These are phyloP conservation scores for Geosmithia morbida DNA, from an alignment of 2,329 filamentous ascomycete species.

Conservation along the genomic window DNA sequence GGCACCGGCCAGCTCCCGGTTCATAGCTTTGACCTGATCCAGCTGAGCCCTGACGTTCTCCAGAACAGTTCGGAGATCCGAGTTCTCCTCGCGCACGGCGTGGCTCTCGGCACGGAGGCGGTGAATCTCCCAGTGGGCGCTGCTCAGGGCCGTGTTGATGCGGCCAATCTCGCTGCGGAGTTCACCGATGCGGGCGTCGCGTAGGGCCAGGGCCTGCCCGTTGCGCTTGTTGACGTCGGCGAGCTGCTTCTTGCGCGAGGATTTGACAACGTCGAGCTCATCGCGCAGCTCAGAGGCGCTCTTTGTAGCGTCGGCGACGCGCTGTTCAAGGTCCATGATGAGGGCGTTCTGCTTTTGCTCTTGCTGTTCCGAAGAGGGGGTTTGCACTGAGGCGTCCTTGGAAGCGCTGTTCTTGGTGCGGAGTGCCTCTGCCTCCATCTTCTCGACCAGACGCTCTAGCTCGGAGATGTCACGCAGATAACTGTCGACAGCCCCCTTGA, in stretches of 20 bases:
- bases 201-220: conserved; percentile 30
- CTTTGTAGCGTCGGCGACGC: conserved; percentile 24
- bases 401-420: conserved; percentile 11
- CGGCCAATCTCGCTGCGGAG: conserved; percentile 32
- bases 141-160: conserved; percentile 27
- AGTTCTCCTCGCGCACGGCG: conserved; percentile 21
- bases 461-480: conserved; percentile 39
- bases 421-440: conserved; percentile 23
- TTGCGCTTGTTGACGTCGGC: conserved; percentile 22
- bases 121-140: conserved; percentile 30
- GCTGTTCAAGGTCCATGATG: conserved; percentile 26
- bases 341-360: conserved; percentile 8
- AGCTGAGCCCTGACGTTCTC: conserved; percentile 37
- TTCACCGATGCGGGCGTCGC: conserved; percentile 34
- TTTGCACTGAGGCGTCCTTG: not conserved
- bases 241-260: conserved; percentile 17
- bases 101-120: conserved; percentile 30
- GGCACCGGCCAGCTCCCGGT: conserved; percentile 25
- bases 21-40: conserved; percentile 29
- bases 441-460: conserved; percentile 34
- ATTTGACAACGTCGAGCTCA: conserved; percentile 22
- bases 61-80: conserved; percentile 26
- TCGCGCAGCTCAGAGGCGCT: conserved; percentile 21
- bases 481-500: conserved; percentile 34
- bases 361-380: not conserved